phyloP scores from a whole-genome alignment of 768 basidiomycete species.

The Hebeloma cylindrosporum region DNA sequence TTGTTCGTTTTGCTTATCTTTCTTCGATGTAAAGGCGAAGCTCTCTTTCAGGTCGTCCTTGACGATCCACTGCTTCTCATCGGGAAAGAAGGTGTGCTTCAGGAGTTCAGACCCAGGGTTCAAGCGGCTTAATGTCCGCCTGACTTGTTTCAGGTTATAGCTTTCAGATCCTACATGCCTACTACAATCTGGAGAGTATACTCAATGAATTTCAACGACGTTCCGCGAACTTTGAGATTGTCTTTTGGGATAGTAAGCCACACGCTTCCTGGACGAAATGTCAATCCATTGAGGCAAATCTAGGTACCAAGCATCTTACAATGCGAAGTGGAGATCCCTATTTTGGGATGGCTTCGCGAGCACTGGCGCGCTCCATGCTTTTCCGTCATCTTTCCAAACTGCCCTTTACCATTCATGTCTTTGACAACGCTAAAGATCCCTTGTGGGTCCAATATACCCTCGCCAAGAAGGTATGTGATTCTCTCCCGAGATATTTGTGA shows the following conservation, averaged over 20 bases:
- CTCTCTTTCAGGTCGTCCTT: slow-evolving; percentile 56
- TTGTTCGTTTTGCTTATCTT: slow-evolving; percentile 2
- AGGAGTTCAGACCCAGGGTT: too few species aligned
- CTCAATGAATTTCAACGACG: slow-evolving; percentile 50
- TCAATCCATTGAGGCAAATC: neutral
- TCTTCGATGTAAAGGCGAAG: slow-evolving; percentile 51
- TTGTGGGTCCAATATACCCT: slow-evolving; percentile 48
- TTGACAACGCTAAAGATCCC: slow-evolving; percentile 44
- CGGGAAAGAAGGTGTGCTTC: slow-evolving; percentile 44
- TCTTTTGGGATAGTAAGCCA: slow-evolving; percentile 57
- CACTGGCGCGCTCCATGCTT: slow-evolving; percentile 52
- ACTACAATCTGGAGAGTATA: slow-evolving; percentile 51
- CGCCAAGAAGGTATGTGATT: slow-evolving; percentile 36
- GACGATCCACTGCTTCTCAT: slow-evolving; percentile 62
- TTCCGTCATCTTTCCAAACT: slow-evolving; percentile 48
- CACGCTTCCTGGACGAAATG: neutral
- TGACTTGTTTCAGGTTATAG: slow-evolving; percentile 39
- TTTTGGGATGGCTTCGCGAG: slow-evolving; percentile 44
- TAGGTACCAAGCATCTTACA: slow-evolving; percentile 47
- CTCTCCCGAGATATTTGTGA: too few species aligned
- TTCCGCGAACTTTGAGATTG: slow-evolving; percentile 57
- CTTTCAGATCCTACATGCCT: slow-evolving; percentile 66
- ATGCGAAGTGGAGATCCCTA: slow-evolving; percentile 35
- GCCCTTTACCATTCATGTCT: slow-evolving; percentile 43
- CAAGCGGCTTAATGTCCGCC: neutral